Evolutionary conservation across 345 rosid genomes (phyloP).

Genomic region (Eutrema yunnanense): DNA sequence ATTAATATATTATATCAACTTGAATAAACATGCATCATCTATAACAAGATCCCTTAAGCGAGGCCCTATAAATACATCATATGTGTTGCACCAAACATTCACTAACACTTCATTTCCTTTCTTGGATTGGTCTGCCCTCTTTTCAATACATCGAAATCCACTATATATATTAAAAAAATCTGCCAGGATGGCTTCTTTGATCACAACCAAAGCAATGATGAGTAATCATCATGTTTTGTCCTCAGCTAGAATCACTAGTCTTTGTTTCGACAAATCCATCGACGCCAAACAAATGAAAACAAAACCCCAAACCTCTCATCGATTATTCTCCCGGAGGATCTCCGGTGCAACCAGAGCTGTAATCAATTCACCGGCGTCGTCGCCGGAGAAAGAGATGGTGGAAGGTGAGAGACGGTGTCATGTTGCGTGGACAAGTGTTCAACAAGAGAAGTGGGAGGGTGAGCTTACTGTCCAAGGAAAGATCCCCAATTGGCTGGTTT

Average conservation of each 20-base stretch:
- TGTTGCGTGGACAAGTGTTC: conserved; percentile 83
- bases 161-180: neutral
- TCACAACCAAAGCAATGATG: conserved; percentile 32
- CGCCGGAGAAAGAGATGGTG: conserved; percentile 30
- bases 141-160: conserved; percentile 12
- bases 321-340: conserved; percentile 18
- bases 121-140: conserved; percentile 18
- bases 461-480: conserved; percentile 72
- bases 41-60: neutral
- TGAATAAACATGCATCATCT: conserved; percentile 18
- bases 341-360: conserved; percentile 33
- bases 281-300: conserved; percentile 1
- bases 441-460: conserved; percentile 77
- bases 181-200: conserved; percentile 27
- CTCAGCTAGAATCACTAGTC: conserved; percentile 15
- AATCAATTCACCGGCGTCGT: conserved; percentile 1
- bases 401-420: conserved; percentile 29
- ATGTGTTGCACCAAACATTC: conserved; percentile 24
- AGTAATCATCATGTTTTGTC: conserved; percentile 23
- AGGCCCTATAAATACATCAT: conserved; percentile 30
- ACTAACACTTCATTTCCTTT: conserved; percentile 9
- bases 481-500: conserved; percentile 90
- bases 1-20: conserved; percentile 10
- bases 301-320: conserved; percentile 9
- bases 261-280: conserved; percentile 19